These are phyloP conservation scores for Alternaria sp. DNA, from an alignment of 2,329 filamentous ascomycete species.

Conservation along the genomic window DNA sequence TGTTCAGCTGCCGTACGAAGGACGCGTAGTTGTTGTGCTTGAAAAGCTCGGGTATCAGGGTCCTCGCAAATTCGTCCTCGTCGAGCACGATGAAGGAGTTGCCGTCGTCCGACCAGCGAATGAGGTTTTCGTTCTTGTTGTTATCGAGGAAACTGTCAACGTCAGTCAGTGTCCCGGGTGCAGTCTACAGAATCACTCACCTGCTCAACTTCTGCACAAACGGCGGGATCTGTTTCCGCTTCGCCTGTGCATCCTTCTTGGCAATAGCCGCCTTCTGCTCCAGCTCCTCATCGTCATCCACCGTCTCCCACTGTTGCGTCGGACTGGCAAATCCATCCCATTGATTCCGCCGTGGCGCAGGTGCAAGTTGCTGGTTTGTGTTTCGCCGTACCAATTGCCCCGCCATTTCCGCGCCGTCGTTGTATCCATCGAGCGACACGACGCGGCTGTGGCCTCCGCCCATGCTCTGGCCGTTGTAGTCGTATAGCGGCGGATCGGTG, in stretches of 20 bases:
- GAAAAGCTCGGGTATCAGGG: slow-evolving; percentile 75
- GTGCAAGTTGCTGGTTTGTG: slow-evolving; percentile 54
- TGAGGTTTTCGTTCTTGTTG: slow-evolving; percentile 89
- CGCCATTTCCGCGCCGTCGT: slow-evolving; percentile 33
- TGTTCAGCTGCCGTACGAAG: slow-evolving; percentile 72
- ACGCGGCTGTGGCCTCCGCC: slow-evolving; percentile 36
- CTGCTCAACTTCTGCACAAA: slow-evolving; percentile 99
- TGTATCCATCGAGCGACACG: slow-evolving; percentile 41
- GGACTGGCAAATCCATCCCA: slow-evolving; percentile 51
- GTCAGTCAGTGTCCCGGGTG: slow-evolving; percentile 10
- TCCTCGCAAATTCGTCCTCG: slow-evolving; percentile 85
- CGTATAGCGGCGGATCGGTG: slow-evolving; percentile 47
- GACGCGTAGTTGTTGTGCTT: slow-evolving; percentile 82
- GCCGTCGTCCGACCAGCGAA: slow-evolving; percentile 95
- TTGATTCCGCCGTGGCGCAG: slow-evolving; percentile 43
- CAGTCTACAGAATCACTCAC: slow-evolving; percentile 58
- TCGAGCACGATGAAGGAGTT: slow-evolving; percentile 97
- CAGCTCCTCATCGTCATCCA: slow-evolving; percentile 72
- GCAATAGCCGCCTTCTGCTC: slow-evolving; percentile 80
- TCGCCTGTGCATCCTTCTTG: slow-evolving; percentile 85
- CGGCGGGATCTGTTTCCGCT: slow-evolving; percentile 93
- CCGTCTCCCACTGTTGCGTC: slow-evolving; percentile 62
- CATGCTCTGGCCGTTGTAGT: slow-evolving; percentile 31
- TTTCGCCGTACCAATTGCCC: slow-evolving; percentile 56
- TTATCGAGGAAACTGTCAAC: slow-evolving; percentile 85